Base-by-base conservation (phyloP, 768 basidiomycete species). In the Scleroderma bovista region DNA sequence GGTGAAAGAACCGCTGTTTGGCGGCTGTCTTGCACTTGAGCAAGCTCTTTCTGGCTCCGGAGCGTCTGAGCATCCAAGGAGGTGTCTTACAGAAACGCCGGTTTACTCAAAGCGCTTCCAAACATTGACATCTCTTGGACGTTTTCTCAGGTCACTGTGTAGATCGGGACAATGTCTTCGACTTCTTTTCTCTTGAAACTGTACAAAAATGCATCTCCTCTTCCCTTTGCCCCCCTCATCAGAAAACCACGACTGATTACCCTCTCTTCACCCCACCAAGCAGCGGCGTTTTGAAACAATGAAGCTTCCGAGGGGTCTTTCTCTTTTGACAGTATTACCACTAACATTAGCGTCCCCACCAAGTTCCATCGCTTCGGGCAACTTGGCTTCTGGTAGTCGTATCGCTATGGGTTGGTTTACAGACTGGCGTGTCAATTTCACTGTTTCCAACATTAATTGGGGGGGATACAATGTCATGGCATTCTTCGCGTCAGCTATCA, bases 381-480 rank as follows among this genome's bases (percentile, higher is more conserved):
- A 52, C 39, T 33, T 54, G 3, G 46, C 61, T 31, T 51, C 59
- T 1, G 54, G 58, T 48, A 55, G 57, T 16, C 17, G 31, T 31
- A 70, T 84, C 15, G 72, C 81, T n/a, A 69, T 77, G 42, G 73
- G 81, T 15, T 89, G 86, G 86, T 87, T 74, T 57, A 80, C 85
- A 24, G 80, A 81, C 40, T 90, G 81, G 81, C 81, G 84, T 60
- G 64, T 76, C 22, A 55, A 65, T 29, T 69, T 67, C 1, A 69
- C 77, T 1, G 69, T 83, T 23, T 67, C 72, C 22, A 69, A 76
- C 37, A 72, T 90, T 56, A 72, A 71, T 51, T 90, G 87, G 87
- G 60, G 62, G 4, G 77, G 76, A 66, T 89, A 88, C 66, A 87
- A 78, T 2, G 73, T 79, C 47, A 64, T 86, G 54, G 78, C 79